Conservation (phyloP, 257 asterid species). For the Solanum chaucha region DNA sequence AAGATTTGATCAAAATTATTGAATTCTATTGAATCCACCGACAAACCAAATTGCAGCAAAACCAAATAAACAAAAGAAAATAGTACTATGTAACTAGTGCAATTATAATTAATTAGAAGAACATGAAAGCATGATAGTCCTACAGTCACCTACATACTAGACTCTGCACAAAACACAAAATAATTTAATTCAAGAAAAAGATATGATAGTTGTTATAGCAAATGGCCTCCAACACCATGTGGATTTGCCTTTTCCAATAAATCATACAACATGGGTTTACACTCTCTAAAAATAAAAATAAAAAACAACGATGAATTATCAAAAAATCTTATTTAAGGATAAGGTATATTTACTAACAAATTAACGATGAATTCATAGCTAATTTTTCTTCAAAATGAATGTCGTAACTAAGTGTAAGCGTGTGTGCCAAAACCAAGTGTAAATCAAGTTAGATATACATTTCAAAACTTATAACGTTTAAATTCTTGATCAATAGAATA, state of each 20-base stretch:
- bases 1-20: background rate
- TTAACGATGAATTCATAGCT: background rate
- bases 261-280: background rate
- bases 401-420: background rate
- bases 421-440: background rate
- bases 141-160: conserved; percentile 16
- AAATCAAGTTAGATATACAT: background rate
- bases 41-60: background rate
- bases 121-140: conserved; percentile 39
- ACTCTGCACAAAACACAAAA: conserved; percentile 32
- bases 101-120: background rate
- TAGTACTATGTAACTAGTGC: background rate
- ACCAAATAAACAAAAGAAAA: background rate
- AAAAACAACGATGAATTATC: background rate
- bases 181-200: conserved; percentile 26
- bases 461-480: background rate
- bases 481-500: background rate
- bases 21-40: background rate
- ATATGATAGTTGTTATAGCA: conserved; percentile 10
- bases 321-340: background rate
- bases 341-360: background rate
- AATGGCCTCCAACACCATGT: conserved; percentile 56
- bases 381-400: background rate
- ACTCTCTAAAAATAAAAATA: background rate
- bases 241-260: conserved; percentile 11